These are phyloP conservation scores for Chaetoscypha palmicola DNA, from an alignment of 2,329 filamentous ascomycete species.

Conservation along the genomic window DNA sequence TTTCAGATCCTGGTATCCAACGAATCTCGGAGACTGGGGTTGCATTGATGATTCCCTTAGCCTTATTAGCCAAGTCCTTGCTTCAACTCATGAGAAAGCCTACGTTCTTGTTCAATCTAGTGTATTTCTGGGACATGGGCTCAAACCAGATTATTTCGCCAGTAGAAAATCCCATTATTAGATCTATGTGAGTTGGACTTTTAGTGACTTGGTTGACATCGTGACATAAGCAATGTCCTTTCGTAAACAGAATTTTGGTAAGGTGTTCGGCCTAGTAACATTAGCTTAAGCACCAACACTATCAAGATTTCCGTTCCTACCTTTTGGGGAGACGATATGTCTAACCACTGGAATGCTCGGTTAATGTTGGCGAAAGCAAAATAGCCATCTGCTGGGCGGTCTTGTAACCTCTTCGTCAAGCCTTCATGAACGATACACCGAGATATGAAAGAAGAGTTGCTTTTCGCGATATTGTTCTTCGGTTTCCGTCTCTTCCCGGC, in stretches of 20 bases:
- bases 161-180: conserved; percentile 93
- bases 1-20: conserved; percentile 94
- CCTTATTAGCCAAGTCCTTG: conserved; percentile 11
- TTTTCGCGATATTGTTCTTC: conserved; percentile 98
- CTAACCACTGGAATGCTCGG: conserved; percentile 91
- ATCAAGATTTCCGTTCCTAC: conserved; percentile 32
- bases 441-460: conserved; percentile 98
- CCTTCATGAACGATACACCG: conserved; percentile 85
- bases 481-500: conserved; percentile 80
- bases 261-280: conserved; percentile 69
- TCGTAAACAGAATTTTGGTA: conserved; percentile 94
- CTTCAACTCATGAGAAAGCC: conserved; percentile 21
- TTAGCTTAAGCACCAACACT: background rate
- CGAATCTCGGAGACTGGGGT: conserved; percentile 80
- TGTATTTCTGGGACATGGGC: conserved; percentile 91
- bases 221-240: conserved; percentile 90
- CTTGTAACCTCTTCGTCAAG: conserved; percentile 69
- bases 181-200: conserved; percentile 70
- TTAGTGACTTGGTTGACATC: conserved; percentile 85
- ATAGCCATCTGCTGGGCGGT: conserved; percentile 69
- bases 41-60: conserved; percentile 76
- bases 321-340: conserved; percentile 70
- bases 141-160: conserved; percentile 99
- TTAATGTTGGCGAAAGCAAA: conserved; percentile 96
- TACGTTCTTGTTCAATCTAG: conserved; percentile 91